These are phyloP conservation scores for Puccinia horiana DNA, from an alignment of 1,284 basidiomycete species.

Conservation along the genomic window DNA sequence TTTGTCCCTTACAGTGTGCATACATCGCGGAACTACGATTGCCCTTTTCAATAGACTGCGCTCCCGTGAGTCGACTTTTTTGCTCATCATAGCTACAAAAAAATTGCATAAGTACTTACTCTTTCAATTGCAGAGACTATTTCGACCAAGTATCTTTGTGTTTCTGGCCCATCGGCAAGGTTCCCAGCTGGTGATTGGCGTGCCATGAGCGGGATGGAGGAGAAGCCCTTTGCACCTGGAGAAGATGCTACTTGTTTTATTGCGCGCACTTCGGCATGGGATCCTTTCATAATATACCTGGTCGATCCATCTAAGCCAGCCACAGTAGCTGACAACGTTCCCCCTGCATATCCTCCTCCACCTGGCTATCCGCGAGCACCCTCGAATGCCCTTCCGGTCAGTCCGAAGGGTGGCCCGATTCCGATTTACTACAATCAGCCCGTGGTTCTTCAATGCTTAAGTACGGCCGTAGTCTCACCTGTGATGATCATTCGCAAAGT, in stretches of 20 bases:
- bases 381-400: slow-evolving; percentile 77
- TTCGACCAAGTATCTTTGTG: slow-evolving; percentile 85
- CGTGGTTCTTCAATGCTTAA: slow-evolving; percentile 88
- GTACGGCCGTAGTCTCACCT: slow-evolving; percentile 88
- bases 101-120: neutral
- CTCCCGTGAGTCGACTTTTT: slow-evolving; percentile 71
- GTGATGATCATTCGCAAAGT: slow-evolving; percentile 90
- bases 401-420: slow-evolving; percentile 67
- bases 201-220: slow-evolving; percentile 76
- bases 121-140: slow-evolving; percentile 53
- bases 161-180: slow-evolving; percentile 82
- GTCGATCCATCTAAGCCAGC: slow-evolving; percentile 75
- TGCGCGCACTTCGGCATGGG: slow-evolving; percentile 63
- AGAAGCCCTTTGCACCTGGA: slow-evolving; percentile 61
- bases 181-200: slow-evolving; percentile 85
- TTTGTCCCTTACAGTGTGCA: slow-evolving; percentile 60
- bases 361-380: slow-evolving; percentile 76
- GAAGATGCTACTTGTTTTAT: slow-evolving; percentile 58
- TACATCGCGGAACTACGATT: slow-evolving; percentile 92
- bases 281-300: slow-evolving; percentile 85
- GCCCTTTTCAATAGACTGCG: slow-evolving; percentile 91
- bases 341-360: slow-evolving; percentile 64
- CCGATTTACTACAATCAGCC: slow-evolving; percentile 95
- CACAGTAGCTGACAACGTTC: slow-evolving; percentile 72
- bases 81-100: neutral